Evolutionary conservation across 176 grass and related monocot genomes (phyloP).

Genomic region (Hyparrhenia diplandra): DNA sequence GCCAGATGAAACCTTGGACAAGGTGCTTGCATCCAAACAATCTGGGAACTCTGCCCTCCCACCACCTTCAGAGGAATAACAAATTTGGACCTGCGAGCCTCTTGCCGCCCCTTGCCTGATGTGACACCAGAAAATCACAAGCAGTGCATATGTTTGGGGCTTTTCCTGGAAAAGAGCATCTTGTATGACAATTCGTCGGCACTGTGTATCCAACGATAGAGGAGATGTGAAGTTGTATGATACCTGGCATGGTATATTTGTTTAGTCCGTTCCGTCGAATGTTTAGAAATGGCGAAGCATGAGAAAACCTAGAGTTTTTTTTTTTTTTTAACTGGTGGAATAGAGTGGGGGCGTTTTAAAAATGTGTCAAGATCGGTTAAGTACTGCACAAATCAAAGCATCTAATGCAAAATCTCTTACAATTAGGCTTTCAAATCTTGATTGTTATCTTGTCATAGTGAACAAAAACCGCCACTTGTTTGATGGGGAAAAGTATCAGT

Average conservation of each 20-base stretch:
- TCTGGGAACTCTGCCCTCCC: constrained; percentile 43
- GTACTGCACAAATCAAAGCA: no score
- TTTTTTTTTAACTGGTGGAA: no score
- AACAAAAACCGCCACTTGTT: background rate
- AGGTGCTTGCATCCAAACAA: constrained; percentile 70
- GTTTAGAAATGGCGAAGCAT: background rate
- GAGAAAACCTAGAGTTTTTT: no score
- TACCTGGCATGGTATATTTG: background rate
- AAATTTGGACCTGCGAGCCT: background rate
- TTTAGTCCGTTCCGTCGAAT: background rate
- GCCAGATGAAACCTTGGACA: constrained; percentile 77
- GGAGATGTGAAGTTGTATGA: background rate
- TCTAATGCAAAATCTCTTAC: no score
- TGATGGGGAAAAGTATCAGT: background rate
- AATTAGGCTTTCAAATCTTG: background rate
- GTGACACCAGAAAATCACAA: background rate
- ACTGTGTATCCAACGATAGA: background rate
- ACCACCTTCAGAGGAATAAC: constrained; percentile 12
- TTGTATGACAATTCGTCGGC: background rate
- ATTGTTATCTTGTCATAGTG: background rate
- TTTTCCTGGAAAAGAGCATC: background rate
- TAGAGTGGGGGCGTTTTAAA: no score
- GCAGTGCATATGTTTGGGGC: background rate
- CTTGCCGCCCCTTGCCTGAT: background rate
- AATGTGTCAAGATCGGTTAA: no score